phyloP scores from a whole-genome alignment of 257 asterid genomes.

The Echium plantagineum region DNA sequence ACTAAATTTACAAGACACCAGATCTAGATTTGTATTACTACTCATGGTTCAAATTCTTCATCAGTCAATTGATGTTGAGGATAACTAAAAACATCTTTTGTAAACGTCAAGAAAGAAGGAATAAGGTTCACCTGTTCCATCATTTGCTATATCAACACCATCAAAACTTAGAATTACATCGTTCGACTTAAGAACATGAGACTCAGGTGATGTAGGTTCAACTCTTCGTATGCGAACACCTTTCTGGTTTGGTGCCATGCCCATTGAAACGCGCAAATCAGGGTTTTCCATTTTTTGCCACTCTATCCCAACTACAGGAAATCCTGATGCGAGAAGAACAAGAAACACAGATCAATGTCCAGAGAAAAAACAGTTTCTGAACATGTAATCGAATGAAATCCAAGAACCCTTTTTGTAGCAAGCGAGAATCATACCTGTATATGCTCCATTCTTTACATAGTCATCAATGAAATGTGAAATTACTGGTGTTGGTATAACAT shows the following conservation, averaged over 20 bases:
- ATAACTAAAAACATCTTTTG: neutral
- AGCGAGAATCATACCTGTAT: conserved; percentile 41
- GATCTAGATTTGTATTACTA: neutral
- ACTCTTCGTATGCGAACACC: conserved; percentile 20
- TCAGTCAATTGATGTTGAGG: neutral
- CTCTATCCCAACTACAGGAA: conserved; percentile 6
- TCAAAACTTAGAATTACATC: conserved; percentile 21
- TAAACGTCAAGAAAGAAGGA: neutral
- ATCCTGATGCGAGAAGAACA: conserved; percentile 4
- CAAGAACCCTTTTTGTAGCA: neutral
- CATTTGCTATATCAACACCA: conserved; percentile 23
- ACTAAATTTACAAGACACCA: no score
- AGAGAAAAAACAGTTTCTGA: neutral
- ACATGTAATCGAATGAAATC: neutral
- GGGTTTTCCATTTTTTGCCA: conserved; percentile 22
- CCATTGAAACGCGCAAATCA: conserved; percentile 16
- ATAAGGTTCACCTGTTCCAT: conserved; percentile 19
- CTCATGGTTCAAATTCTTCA: neutral
- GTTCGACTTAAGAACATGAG: conserved; percentile 13
- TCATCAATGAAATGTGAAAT: conserved; percentile 67
- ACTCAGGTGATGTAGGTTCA: conserved; percentile 22
- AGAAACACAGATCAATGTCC: neutral
- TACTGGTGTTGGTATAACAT: conserved; percentile 83
- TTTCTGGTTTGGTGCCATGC: conserved; percentile 17
- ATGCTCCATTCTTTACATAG: conserved; percentile 61